Evolutionary conservation across 1,139 yeast species (phyloP).

Genomic region (Debaryomyces sp.): DNA sequence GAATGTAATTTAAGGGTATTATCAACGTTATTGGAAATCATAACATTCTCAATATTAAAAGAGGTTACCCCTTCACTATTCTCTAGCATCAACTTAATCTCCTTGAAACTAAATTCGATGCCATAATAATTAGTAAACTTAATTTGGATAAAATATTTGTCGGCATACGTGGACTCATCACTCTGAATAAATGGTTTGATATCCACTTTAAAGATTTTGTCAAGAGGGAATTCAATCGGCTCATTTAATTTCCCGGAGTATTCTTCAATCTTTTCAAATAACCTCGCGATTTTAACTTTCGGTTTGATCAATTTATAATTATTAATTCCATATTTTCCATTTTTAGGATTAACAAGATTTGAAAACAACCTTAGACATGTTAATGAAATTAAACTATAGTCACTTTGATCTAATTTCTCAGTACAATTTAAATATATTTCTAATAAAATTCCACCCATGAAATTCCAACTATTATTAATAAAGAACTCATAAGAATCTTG

Average conservation of each 20-base stretch:
- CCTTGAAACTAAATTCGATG: constrained; percentile 25
- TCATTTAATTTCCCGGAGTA: constrained; percentile 18
- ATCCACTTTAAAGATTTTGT: constrained; percentile 30
- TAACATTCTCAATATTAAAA: constrained; percentile 13
- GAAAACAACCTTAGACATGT: constrained; percentile 40
- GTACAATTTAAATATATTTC: constrained; percentile 72
- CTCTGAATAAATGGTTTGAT: constrained; percentile 30
- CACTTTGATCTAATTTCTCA: constrained; percentile 40
- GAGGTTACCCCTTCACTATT: constrained; percentile 12
- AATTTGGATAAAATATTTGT: constrained; percentile 28
- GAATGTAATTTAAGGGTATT: constrained; percentile 25
- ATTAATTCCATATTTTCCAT: constrained; percentile 30
- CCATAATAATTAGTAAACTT: constrained; percentile 29
- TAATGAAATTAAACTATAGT: constrained; percentile 25
- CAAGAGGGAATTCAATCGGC: constrained; percentile 29
- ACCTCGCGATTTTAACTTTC: constrained; percentile 19
- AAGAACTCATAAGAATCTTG: constrained; percentile 72
- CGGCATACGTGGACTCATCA: constrained; percentile 19
- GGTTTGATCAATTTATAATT: constrained; percentile 29
- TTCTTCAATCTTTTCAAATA: constrained; percentile 25
- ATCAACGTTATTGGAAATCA: constrained; percentile 10
- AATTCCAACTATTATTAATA: constrained; percentile 71
- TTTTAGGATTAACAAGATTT: constrained; percentile 23
- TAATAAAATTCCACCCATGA: constrained; percentile 65
- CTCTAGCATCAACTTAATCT: constrained; percentile 23